Conservation (phyloP, 169 alveolate species). For the Cryptosporidium baileyi region DNA sequence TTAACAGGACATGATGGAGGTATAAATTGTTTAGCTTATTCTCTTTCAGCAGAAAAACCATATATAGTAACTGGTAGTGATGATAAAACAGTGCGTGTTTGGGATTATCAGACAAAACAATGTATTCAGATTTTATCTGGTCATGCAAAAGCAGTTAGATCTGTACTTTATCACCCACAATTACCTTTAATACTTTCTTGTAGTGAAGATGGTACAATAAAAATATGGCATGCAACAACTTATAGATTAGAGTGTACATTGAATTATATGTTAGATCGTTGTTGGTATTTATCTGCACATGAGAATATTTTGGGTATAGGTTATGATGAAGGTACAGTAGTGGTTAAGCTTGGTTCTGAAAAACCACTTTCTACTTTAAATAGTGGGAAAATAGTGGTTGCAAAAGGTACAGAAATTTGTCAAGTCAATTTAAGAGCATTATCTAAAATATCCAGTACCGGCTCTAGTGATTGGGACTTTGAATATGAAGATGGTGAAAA, state of each 20-base stretch:
- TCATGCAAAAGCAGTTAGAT: conserved; percentile 91
- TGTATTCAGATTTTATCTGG: conserved; percentile 95
- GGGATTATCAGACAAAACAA: conserved; percentile 98
- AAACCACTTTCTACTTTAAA: conserved; percentile 94
- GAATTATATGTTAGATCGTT: conserved; percentile 91
- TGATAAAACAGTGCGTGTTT: conserved; percentile 94
- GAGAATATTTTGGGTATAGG: conserved; percentile 84
- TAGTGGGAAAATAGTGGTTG: conserved; percentile 92
- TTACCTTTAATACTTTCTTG: conserved; percentile 92
- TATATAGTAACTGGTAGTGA: conserved; percentile 96
- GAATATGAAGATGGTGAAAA: conserved; percentile 81
- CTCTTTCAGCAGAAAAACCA: conserved; percentile 89
- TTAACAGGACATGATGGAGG: conserved; percentile 97
- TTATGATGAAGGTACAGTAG: conserved; percentile 90
- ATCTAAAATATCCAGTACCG: conserved; percentile 44
- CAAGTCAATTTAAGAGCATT: conserved; percentile 87
- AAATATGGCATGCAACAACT: conserved; percentile 95
- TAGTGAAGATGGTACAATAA: conserved; percentile 95
- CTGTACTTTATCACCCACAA: conserved; percentile 92
- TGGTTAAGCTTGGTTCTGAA: conserved; percentile 95
- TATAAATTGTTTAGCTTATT: conserved; percentile 94
- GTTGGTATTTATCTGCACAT: conserved; percentile 89
- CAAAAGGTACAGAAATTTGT: conserved; percentile 91
- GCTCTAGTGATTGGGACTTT: conserved; percentile 74
- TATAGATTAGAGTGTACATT: conserved; percentile 90